phyloP scores from a whole-genome alignment of 148 eudicot species.

The Chenopodium suecicum region DNA sequence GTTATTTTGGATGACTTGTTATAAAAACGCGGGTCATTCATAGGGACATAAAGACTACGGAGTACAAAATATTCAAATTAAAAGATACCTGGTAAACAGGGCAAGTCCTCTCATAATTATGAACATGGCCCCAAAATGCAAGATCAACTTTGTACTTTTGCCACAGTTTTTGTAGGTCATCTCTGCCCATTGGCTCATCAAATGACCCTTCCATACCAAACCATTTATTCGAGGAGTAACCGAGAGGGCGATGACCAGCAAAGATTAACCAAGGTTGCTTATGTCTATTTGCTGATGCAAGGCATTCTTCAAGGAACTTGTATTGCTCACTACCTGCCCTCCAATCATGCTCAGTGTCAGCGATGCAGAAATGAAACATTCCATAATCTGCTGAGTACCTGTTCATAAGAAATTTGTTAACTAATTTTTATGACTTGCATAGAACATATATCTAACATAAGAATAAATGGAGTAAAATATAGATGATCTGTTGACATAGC shows the following conservation, averaged over 20 bases:
- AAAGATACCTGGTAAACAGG: slow-evolving; percentile 67
- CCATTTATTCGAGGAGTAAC: slow-evolving; percentile 59
- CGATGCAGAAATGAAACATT: slow-evolving; percentile 84
- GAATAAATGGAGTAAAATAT: not conserved
- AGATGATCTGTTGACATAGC: not conserved
- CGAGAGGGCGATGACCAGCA: slow-evolving; percentile 73
- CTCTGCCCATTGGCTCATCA: slow-evolving; percentile 86
- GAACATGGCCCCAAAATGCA: slow-evolving; percentile 78
- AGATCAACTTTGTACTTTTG: slow-evolving; percentile 83
- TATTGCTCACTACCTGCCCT: slow-evolving; percentile 81
- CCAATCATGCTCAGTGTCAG: slow-evolving; percentile 89
- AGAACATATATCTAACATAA: not conserved
- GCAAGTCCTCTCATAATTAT: slow-evolving; percentile 74
- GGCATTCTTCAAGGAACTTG: slow-evolving; percentile 65
- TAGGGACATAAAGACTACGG: too few species aligned
- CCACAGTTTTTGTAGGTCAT: slow-evolving; percentile 74
- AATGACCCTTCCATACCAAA: slow-evolving; percentile 55
- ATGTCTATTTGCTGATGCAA: slow-evolving; percentile 67
- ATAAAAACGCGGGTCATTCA: too few species aligned
- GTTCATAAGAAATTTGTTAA: not conserved
- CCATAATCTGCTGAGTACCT: slow-evolving; percentile 85
- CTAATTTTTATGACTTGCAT: not conserved
- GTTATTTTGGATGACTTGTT: too few species aligned
- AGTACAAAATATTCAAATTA: too few species aligned
- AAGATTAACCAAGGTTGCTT: slow-evolving; percentile 91